These are phyloP conservation scores for Golubevia pallescens DNA, from an alignment of 1,284 basidiomycete genomes.

Conservation along the genomic window DNA sequence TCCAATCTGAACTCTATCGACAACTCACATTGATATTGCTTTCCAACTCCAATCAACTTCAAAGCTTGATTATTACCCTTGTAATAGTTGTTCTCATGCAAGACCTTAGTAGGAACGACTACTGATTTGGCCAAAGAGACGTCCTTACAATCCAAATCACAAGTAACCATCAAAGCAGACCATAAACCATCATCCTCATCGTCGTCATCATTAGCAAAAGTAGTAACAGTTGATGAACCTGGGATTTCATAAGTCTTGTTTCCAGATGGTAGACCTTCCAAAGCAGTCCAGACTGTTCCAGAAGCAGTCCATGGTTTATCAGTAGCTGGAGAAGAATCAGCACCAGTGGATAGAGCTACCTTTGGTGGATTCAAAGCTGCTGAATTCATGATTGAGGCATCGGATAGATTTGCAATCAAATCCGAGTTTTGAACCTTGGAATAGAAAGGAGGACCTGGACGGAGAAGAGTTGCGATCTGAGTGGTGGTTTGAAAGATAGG, in stretches of 20 bases:
- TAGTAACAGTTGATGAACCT: neutral
- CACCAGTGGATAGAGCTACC: neutral
- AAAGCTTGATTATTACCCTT: slow-evolving; percentile 32
- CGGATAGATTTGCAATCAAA: slow-evolving; percentile 37
- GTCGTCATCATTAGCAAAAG: slow-evolving; percentile 11
- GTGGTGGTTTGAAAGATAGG: neutral
- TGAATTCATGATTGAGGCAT: slow-evolving; percentile 42
- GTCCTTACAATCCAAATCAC: slow-evolving; percentile 30
- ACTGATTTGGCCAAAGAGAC: slow-evolving; percentile 28
- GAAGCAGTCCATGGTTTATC: slow-evolving; percentile 27
- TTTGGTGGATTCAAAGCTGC: slow-evolving; percentile 10
- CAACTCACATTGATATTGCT: slow-evolving; percentile 31
- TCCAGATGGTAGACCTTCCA: slow-evolving; percentile 38
- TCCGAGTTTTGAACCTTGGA: slow-evolving; percentile 38
- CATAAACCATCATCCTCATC: slow-evolving; percentile 45
- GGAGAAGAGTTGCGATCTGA: slow-evolving; percentile 44
- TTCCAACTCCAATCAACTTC: slow-evolving; percentile 32
- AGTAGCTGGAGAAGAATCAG: neutral
- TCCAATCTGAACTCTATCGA: neutral
- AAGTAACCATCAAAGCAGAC: slow-evolving; percentile 34
- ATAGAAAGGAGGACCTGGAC: slow-evolving; percentile 50
- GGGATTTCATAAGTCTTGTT: slow-evolving; percentile 24
- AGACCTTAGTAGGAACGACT: slow-evolving; percentile 36
- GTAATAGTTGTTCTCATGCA: slow-evolving; percentile 34
- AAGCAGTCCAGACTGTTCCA: slow-evolving; percentile 39